These are phyloP conservation scores for Pisolithus microcarpus DNA, from an alignment of 768 basidiomycete species.

Conservation along the genomic window DNA sequence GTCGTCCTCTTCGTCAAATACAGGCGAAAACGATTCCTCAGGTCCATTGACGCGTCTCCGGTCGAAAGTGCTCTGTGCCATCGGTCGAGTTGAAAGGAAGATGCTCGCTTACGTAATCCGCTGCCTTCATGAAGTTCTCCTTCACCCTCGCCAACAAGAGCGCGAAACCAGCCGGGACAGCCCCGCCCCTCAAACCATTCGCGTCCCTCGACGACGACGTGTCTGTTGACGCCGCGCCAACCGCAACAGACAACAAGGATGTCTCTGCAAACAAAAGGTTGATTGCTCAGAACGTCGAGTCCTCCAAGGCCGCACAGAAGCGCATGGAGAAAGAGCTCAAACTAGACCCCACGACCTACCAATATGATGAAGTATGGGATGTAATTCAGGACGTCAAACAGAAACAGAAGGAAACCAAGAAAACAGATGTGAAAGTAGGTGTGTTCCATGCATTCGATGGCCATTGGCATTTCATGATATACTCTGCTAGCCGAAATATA, in stretches of 20 bases:
- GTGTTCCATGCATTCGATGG: neutral
- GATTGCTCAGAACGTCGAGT: conserved; percentile 49
- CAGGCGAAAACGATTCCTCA: conserved; percentile 67
- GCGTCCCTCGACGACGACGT: conserved; percentile 60
- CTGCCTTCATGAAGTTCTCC: conserved; percentile 71
- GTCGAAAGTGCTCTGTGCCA: conserved; percentile 63
- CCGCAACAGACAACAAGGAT: conserved; percentile 35
- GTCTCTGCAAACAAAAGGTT: conserved; percentile 46
- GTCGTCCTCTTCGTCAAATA: conserved; percentile 41
- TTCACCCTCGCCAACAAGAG: conserved; percentile 62
- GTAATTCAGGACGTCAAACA: conserved; percentile 85
- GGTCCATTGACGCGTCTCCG: conserved; percentile 87
- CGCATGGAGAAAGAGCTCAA: conserved; percentile 73
- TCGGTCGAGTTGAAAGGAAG: conserved; percentile 10
- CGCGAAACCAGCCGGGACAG: conserved; percentile 48
- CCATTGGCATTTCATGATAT: conserved; percentile 7
- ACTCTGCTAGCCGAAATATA: conserved; percentile 79
- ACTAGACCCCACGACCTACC: conserved; percentile 77
- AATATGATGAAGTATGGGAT: conserved; percentile 97
- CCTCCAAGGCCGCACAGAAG: conserved; percentile 61
- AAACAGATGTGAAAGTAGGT: conserved; percentile 64
- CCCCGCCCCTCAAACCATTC: conserved; percentile 53
- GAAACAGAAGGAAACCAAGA: conserved; percentile 67
- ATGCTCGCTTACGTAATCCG: conserved; percentile 14
- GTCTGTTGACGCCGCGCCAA: conserved; percentile 40